Evolutionary conservation across 805 yeast genomes (phyloP), one percentile per base, ranked within the genome.

Genomic region (Metschnikowia picachoensis): DNA sequence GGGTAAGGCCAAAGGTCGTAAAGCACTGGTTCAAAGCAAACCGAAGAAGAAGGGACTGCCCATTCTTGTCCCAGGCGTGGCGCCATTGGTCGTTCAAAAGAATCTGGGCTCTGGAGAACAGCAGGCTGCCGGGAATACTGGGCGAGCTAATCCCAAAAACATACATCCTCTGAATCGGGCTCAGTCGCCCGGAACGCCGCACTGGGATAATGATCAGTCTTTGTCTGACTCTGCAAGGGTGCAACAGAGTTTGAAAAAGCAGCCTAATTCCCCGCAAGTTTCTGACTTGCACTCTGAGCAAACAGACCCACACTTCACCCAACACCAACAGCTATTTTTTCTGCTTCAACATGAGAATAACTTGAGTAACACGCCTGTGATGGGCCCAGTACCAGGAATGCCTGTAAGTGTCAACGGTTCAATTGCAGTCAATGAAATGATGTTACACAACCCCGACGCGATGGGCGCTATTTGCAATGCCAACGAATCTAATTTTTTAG

Each of bases 61-160:
- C 30, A 41, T 46, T 14, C 48, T 45, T 31, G 41, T 40, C 15
- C 48, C 48, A 3, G 48, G 48, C n/a, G 44, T 45, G 17, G 48
- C 48, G 8, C 48, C 48, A 6, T 32, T 45, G 38, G 48, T 45
- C 14, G 44, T 45, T 15, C 43, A 44, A 16, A 40, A 44, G 11
- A 39, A 30, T 13, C 2, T 43, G 13, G 11, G 17, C 2, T 14
- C 13, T 34, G 36, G 20, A 8, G 32, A 2, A n/a, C 32, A 30
- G 32, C 37, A 20, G 29, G 4, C 17, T 3, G 28, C 37, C n/a
- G 17, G 16, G 17, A 33, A 14, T 7, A 33, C 17, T 11, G 38
- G 38, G 9, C 25, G 25, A 20, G 25, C 7, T 5, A 20, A 7
- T 7, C 7, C 25, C 7, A 20, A 20, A 20, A 20, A 20, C 7